A percentile compares a stretch with the other conserved stretches of the same genome.
Evolutionary conservation across 1,284 basidiomycete genomes (phyloP).

Genomic region (Exobasidium rhododendri): DNA sequence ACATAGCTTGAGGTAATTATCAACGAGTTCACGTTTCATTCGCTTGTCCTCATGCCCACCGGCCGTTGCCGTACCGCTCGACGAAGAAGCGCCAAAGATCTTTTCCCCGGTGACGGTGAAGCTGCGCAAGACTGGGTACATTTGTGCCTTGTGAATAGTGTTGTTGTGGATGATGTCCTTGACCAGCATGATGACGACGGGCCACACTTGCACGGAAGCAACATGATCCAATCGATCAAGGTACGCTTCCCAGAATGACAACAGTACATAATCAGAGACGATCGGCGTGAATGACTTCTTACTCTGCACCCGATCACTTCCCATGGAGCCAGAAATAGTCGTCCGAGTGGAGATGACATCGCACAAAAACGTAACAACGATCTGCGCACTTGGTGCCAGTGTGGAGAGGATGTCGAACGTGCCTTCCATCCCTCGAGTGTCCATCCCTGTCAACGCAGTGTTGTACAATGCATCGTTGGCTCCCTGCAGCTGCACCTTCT

Average conservation of each 20-base stretch:
- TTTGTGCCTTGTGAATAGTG: constrained; percentile 57
- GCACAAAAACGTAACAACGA: constrained; percentile 82
- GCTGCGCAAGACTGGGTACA: constrained; percentile 76
- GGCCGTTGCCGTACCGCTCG: background rate
- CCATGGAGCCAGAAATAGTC: background rate
- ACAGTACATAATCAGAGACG: constrained; percentile 58
- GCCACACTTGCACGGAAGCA: constrained; percentile 86
- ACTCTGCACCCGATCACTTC: background rate
- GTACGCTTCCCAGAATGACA: constrained; percentile 85
- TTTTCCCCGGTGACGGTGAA: constrained; percentile 76
- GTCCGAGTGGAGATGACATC: constrained; percentile 59
- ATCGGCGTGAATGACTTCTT: constrained; percentile 3
- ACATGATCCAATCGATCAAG: constrained; percentile 79
- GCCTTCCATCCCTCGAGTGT: background rate
- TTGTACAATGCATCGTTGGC: background rate
- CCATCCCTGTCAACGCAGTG: background rate
- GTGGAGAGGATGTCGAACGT: constrained; percentile 79
- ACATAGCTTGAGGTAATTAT: constrained; percentile 78
- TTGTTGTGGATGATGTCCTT: constrained; percentile 68
- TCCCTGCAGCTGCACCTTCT: background rate
- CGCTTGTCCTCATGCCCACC: constrained; percentile 68
- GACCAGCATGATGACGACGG: constrained; percentile 65
- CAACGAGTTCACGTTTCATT: constrained; percentile 86
- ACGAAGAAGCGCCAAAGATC: constrained; percentile 61
- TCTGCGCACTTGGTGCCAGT: constrained; percentile 79